Base-by-base conservation (phyloP, 345 rosid genomes). In the Aquilaria yunnanensis region DNA sequence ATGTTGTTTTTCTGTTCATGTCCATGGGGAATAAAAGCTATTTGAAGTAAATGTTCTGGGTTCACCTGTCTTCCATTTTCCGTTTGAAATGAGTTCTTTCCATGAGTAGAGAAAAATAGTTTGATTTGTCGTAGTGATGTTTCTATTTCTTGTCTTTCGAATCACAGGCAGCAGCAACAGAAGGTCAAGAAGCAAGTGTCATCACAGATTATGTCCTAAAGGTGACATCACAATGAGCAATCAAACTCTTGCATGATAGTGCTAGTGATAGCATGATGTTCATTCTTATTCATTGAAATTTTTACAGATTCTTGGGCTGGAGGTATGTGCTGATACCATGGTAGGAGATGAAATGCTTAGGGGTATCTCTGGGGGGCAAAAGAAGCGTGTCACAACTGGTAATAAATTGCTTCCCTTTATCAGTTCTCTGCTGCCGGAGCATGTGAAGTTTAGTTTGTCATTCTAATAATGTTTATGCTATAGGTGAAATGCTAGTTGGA, bases 321-420 rank as follows among this genome's bases (percentile, higher is more conserved):
- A 90, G 47, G 64, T 74, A 12, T 86, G 96, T 56, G 86, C 90
- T 16, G 96, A 86, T 60, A 86, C 78, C 14, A 43, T 89, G 66
- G 82, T 87, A 8, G 91, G 95, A 31, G 75, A 85, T 73, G 88
- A 72, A 60, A 83, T 90, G 88, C 10, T 75, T 46, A 74, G 92
- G 72, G 95, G 97, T 2, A 70, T 90, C 57, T 90, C 95, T 31
- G 95, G 95, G 47, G 92, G 95, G 4, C 88, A 90, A 68, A 85
- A 75, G 78, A 90, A 79, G 65, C 90, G 96, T 55, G 81, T 88
- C 13, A 90, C 96, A 34, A 84, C 90, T 46, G 95, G 96, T 87
- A 63, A 53, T 12, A 4, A 14, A 0, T 9, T 52, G 10, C 46
- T 23, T 12, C 29, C 31, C 12, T 16, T 33, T 9, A 33, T 33